These are phyloP conservation scores for Musa beccarii DNA, from an alignment of 176 grass and related monocot genomes.

Conservation along the genomic window DNA sequence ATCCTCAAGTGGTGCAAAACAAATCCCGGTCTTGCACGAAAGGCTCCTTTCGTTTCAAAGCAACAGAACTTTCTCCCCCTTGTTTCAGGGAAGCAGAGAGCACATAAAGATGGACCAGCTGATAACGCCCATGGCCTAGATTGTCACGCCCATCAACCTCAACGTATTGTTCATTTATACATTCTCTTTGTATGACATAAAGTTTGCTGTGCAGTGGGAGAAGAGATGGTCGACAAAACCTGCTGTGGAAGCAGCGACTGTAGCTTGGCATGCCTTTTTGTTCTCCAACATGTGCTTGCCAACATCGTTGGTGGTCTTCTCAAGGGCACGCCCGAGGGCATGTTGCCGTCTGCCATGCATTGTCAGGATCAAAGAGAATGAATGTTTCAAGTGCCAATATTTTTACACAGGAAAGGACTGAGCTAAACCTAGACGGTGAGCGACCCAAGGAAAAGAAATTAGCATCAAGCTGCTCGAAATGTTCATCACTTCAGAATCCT, in stretches of 20 bases:
- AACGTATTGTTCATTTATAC: not conserved
- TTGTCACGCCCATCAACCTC: not conserved
- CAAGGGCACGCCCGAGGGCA: constrained; percentile 4
- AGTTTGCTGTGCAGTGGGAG: not conserved
- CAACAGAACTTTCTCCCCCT: not conserved
- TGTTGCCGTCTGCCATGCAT: constrained; percentile 1
- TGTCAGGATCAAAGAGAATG: not conserved
- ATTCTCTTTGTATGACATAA: not conserved
- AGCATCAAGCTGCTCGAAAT: too few relatives aligned
- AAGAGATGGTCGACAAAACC: not conserved
- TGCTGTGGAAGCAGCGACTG: not conserved
- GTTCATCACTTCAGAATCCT: too few relatives aligned
- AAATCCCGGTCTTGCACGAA: not conserved
- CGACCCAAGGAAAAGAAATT: not conserved
- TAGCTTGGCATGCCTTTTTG: not conserved
- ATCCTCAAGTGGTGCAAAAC: too few relatives aligned
- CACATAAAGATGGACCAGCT: not conserved
- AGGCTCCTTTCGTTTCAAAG: not conserved
- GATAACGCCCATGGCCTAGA: not conserved
- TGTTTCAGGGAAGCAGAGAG: not conserved
- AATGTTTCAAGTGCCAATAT: not conserved
- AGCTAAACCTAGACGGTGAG: not conserved
- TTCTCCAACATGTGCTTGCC: not conserved
- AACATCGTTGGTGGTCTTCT: constrained; percentile 8
- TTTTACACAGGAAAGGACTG: not conserved